Conservation (phyloP, 2,329 filamentous ascomycete species). For the Corniculantispora saksenae region DNA sequence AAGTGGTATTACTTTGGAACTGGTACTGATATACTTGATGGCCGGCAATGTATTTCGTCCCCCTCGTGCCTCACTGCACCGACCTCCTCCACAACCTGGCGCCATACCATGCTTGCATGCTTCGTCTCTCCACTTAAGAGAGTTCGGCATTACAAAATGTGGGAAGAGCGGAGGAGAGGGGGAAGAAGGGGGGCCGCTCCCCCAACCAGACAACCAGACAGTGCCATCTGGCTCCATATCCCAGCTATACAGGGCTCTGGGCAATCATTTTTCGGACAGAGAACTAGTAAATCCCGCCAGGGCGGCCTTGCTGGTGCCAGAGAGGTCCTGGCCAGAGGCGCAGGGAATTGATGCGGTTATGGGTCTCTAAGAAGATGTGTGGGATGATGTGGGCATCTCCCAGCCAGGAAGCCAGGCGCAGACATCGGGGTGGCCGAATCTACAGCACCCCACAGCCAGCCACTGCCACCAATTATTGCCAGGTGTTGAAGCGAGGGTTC, state of each 20-base stretch:
- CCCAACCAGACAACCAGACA: neutral
- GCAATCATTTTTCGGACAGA: neutral
- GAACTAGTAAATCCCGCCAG: neutral
- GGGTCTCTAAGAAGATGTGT: neutral
- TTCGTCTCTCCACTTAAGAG: neutral
- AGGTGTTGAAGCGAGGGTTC: neutral
- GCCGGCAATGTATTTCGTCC: too few species aligned
- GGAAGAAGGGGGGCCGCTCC: conserved; percentile 2
- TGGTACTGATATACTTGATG: too few species aligned
- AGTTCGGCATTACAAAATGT: conserved; percentile 4
- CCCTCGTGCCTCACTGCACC: too few species aligned
- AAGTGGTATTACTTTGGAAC: too few species aligned
- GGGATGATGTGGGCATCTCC: neutral
- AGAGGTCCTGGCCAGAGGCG: neutral
- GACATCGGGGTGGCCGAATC: conserved; percentile 13
- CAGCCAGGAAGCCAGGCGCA: neutral
- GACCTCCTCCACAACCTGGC: neutral
- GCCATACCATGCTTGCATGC: neutral
- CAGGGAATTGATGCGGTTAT: neutral
- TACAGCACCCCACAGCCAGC: neutral
- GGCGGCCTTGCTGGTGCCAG: neutral
- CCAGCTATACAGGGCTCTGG: conserved; percentile 16
- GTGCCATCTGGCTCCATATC: conserved; percentile 6
- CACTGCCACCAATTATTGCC: neutral
- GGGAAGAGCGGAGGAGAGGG: conserved; percentile 1